Evolutionary conservation across 108 stramenopile species (phyloP).

Genomic region (Cyclostephanos tholiformis): DNA sequence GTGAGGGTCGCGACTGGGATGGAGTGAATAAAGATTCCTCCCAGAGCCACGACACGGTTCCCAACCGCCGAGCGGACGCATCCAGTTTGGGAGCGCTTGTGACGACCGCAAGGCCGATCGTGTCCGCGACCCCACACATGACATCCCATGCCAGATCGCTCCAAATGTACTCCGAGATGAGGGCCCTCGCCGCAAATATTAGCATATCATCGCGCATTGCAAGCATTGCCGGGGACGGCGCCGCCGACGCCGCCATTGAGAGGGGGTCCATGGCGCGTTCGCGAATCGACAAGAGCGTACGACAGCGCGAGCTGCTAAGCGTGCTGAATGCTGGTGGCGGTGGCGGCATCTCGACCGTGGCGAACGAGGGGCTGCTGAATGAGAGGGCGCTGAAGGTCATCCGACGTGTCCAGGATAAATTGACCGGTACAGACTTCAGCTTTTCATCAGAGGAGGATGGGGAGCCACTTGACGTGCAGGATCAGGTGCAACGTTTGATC

Average conservation of each 20-base stretch:
- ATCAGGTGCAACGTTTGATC: constrained; percentile 97
- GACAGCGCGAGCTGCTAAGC: constrained; percentile 69
- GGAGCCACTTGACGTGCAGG: constrained; percentile 68
- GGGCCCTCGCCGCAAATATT: constrained; percentile 68
- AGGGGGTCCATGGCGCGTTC: constrained; percentile 65
- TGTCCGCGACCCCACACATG: constrained; percentile 7
- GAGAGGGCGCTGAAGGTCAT: constrained; percentile 97
- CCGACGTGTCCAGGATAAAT: constrained; percentile 95
- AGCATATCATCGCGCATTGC: constrained; percentile 66
- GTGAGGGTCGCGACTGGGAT: neutral
- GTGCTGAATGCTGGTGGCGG: constrained; percentile 63
- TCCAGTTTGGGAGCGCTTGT: constrained; percentile 9
- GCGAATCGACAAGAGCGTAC: constrained; percentile 68
- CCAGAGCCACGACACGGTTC: neutral
- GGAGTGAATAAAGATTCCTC: neutral
- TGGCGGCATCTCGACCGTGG: constrained; percentile 42
- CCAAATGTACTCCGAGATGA: constrained; percentile 78
- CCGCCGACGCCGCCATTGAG: constrained; percentile 37
- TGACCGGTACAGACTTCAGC: constrained; percentile 96
- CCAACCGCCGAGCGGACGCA: neutral
- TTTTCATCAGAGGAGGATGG: constrained; percentile 34
- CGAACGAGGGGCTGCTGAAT: constrained; percentile 87
- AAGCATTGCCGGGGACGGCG: constrained; percentile 59
- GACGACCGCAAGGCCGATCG: neutral
- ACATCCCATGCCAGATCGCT: constrained; percentile 51